Conservation (phyloP, 371 early-diverging fungal species). For the Batkoa obscura region DNA sequence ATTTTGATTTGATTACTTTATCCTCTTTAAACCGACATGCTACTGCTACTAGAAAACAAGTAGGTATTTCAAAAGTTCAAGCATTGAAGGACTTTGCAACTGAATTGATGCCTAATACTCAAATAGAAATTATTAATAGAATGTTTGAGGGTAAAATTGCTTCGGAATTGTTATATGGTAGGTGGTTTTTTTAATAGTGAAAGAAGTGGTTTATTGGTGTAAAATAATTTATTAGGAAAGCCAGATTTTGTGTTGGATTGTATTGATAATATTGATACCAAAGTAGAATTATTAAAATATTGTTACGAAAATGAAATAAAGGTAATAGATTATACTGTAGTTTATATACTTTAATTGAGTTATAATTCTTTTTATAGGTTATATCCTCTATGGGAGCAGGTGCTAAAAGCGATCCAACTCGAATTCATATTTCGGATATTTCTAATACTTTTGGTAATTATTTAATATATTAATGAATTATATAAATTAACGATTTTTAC, state of each 20-base stretch:
- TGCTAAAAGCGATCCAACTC: slow-evolving; percentile 81
- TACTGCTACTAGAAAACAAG: slow-evolving; percentile 66
- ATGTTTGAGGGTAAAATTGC: slow-evolving; percentile 55
- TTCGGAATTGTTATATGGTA: slow-evolving; percentile 41
- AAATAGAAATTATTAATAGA: slow-evolving; percentile 55
- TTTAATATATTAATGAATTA: not conserved
- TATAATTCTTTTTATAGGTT: too few relatives aligned
- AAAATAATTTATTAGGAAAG: too few relatives aligned
- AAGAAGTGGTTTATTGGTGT: not conserved
- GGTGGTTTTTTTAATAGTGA: not conserved
- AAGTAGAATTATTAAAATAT: slow-evolving; percentile 66
- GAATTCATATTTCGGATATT: slow-evolving; percentile 87
- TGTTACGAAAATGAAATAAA: slow-evolving; percentile 48
- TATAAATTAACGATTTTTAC: too few relatives aligned
- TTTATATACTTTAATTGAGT: not conserved
- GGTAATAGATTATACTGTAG: slow-evolving; percentile 10
- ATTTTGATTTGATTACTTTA: slow-evolving; percentile 88
- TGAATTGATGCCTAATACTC: slow-evolving; percentile 54
- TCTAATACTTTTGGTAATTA: slow-evolving; percentile 64
- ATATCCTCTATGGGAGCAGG: slow-evolving; percentile 90
- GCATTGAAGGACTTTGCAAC: slow-evolving; percentile 49
- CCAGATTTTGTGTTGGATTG: slow-evolving; percentile 74
- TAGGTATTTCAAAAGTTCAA: slow-evolving; percentile 72
- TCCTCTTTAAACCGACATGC: slow-evolving; percentile 84
- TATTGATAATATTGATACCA: slow-evolving; percentile 89